Base-by-base conservation (phyloP, 1,139 yeast species). In the Lodderomyces pseudojiufengensis region DNA sequence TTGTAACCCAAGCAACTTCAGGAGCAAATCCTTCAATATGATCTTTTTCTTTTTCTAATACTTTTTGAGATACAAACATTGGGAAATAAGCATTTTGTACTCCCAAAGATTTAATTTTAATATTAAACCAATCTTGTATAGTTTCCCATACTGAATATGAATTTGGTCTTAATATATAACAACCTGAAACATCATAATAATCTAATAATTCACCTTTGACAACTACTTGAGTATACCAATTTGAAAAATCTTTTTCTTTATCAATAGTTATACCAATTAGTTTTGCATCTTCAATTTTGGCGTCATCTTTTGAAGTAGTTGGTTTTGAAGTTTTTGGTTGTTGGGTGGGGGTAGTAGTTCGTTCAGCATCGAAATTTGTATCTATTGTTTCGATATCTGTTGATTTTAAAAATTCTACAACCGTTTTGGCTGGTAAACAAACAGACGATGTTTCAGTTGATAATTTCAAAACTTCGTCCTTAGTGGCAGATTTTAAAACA, bases 21-120 rank as follows among this genome's bases (percentile, higher is more conserved):
- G 99, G 98, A 34, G 99, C 98, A 62, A 94, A 94, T 27, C 99
- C 99, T 65, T 94, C 98, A 54, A 94, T 82, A 60, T 94, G 99
- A 61, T 94, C 99, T 69, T 94, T 94, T 71, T 94, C 99, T 69
- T 84, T 87, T 65, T 92, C 97, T 54, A 94, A 73, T 24, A 92
- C 98, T 51, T 80, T 77, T 36, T 87, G 74, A 9, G 97, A 88
- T 33, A 94, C 98, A 57, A 94, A 94, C 96, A 94, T 86, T 48
- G 99, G 99, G 84, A 94, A 94, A 61, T 92, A 92, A 20, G 97
- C 83, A 65, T 92, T 92, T 54, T 83, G 80, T 41, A 94, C 98
- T 44, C 97, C 98, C 57, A 92, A 64, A 41, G 76, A 71, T 70
- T 85, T 88, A 65, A 94, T 94, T 51, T 74, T 72, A 12, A 52